phyloP scores from a whole-genome alignment of 1,284 basidiomycete genomes.

The Vanrija sp. region DNA sequence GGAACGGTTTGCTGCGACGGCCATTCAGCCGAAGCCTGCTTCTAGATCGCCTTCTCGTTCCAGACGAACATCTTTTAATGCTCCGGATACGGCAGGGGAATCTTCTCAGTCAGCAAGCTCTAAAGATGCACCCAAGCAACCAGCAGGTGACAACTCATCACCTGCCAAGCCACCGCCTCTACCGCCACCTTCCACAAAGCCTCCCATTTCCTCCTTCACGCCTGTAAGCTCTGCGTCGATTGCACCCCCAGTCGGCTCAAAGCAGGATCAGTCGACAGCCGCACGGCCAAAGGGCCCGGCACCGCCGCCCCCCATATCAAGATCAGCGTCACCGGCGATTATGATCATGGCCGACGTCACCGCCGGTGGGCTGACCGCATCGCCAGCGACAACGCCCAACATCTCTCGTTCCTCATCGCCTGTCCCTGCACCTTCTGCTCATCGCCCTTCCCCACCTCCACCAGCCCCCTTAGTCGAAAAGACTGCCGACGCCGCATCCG shows the following conservation, averaged over 20 bases:
- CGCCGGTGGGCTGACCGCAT: too few species aligned
- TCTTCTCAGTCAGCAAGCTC: too few species aligned
- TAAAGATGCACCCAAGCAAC: too few species aligned
- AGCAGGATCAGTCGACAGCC: too few species aligned
- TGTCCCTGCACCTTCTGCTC: too few species aligned
- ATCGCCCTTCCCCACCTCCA: too few species aligned
- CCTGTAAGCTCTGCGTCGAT: not conserved
- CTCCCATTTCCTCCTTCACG: not conserved
- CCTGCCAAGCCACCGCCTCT: not conserved
- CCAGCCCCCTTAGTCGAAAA: too few species aligned
- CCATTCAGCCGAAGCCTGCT: not conserved
- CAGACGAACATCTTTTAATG: not conserved
- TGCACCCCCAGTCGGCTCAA: too few species aligned
- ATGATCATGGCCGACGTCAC: too few species aligned
- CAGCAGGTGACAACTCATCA: not conserved
- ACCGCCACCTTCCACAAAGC: not conserved
- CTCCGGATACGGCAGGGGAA: not conserved
- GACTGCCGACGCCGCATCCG: too few species aligned
- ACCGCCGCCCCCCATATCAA: constrained; percentile 1
- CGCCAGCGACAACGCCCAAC: too few species aligned
- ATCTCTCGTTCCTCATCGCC: not conserved
- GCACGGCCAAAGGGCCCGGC: not conserved
- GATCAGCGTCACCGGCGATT: not conserved
- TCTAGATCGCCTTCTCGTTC: not conserved
- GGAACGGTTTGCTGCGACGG: constrained; percentile 16